Evolutionary conservation across 805 yeast genomes (phyloP).

Genomic region (Barnettozyma vustinii): DNA sequence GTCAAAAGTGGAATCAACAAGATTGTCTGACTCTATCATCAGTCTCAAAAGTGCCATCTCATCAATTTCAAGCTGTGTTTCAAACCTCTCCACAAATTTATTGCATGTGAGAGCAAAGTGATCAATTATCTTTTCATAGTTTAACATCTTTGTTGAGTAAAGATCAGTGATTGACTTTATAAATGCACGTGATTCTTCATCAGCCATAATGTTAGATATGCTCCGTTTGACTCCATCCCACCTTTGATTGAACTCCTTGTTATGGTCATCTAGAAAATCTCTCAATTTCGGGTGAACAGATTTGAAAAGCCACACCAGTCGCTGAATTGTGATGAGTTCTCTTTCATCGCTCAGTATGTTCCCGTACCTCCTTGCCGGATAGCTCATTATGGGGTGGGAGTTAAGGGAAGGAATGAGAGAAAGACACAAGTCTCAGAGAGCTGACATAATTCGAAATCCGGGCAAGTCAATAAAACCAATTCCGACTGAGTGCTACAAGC

Average conservation of each 20-base stretch:
- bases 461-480: not conserved
- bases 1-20: constrained; percentile 9
- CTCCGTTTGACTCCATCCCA: constrained; percentile 4
- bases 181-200: not conserved
- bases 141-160: constrained; percentile 2
- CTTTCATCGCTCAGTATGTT: constrained; percentile 9
- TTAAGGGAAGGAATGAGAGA: not conserved
- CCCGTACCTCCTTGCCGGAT: not conserved
- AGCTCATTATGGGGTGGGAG: not conserved
- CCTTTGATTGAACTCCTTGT: not conserved
- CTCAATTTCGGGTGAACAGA: constrained; percentile 11
- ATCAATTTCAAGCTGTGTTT: constrained; percentile 7
- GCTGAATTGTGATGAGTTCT: constrained; percentile 8
- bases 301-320: constrained; percentile 10
- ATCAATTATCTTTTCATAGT: constrained; percentile 7
- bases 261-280: not conserved
- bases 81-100: constrained; percentile 10
- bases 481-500: no score
- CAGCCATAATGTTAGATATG: not conserved
- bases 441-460: not conserved
- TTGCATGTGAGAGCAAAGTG: not conserved
- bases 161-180: not conserved
- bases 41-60: constrained; percentile 9
- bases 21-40: constrained; percentile 4
- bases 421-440: not conserved